Evolutionary conservation across 148 eudicot genomes (phyloP).

Genomic region (Fallopia convolvulus): DNA sequence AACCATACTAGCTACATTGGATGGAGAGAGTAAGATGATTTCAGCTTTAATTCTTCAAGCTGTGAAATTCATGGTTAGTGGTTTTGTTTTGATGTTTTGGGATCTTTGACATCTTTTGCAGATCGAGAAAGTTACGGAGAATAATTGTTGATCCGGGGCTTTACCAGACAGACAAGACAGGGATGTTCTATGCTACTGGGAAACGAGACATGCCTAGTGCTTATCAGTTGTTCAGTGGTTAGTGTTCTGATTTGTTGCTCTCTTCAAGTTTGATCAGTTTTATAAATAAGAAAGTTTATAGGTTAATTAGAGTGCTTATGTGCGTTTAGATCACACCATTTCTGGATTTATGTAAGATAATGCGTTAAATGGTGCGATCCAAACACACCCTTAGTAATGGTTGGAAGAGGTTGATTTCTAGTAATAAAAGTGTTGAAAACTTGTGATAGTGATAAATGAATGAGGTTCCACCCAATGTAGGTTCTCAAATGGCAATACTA

Average conservation of each 20-base stretch:
- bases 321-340: too few relatives aligned
- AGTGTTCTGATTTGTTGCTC: slow-evolving; percentile 12
- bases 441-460: slow-evolving; percentile 4
- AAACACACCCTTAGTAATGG: too few relatives aligned
- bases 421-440: background rate
- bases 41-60: background rate
- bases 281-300: background rate
- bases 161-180: slow-evolving; percentile 43
- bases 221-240: slow-evolving; percentile 66
- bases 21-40: slow-evolving; percentile 67
- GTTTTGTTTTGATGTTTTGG: background rate
- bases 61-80: background rate
- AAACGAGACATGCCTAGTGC: slow-evolving; percentile 72
- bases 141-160: slow-evolving; percentile 84
- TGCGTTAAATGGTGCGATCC: too few relatives aligned
- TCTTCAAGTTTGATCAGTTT: background rate
- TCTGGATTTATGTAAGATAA: too few relatives aligned
- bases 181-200: slow-evolving; percentile 67
- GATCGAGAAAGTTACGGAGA: slow-evolving; percentile 70
- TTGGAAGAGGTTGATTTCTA: too few relatives aligned
- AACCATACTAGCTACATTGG: slow-evolving; percentile 92
- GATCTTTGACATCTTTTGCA: slow-evolving; percentile 15
- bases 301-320: too few relatives aligned
- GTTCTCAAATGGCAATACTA: slow-evolving; percentile 54
- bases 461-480: slow-evolving; percentile 31